phyloP scores from a whole-genome alignment of 2,329 filamentous ascomycete genomes.

The Emmonsiellopsis sp. region DNA sequence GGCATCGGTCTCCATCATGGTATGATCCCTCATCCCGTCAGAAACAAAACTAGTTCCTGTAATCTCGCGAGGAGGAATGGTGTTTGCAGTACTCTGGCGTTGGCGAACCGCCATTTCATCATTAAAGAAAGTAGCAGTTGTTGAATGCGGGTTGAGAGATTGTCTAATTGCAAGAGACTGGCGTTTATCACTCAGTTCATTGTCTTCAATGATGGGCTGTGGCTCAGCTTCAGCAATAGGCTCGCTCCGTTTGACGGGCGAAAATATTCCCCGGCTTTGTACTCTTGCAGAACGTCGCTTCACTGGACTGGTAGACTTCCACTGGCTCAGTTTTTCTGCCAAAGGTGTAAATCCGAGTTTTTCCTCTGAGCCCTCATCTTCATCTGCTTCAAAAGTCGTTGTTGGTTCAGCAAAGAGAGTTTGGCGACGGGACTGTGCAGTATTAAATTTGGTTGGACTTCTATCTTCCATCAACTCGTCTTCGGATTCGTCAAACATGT shows the following conservation, averaged over 20 bases:
- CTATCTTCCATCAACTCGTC: constrained; percentile 17
- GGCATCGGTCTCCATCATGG: constrained; percentile 1
- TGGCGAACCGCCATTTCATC: constrained; percentile 49
- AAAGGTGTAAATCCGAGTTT: constrained; percentile 55
- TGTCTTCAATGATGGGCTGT: background rate
- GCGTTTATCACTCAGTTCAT: constrained; percentile 1
- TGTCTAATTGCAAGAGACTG: constrained; percentile 6
- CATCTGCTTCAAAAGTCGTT: background rate
- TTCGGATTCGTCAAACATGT: constrained; percentile 18
- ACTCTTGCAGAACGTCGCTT: constrained; percentile 19
- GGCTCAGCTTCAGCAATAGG: background rate
- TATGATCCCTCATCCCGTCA: constrained; percentile 16
- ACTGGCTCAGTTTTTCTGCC: constrained; percentile 51
- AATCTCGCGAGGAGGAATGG: constrained; percentile 23
- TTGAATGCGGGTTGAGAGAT: constrained; percentile 13
- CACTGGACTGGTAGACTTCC: constrained; percentile 53
- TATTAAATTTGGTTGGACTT: constrained; percentile 7
- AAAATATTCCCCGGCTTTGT: constrained; percentile 27
- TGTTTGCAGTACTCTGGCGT: constrained; percentile 17
- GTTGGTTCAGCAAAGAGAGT: constrained; percentile 11
- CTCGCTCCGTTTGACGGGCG: constrained; percentile 9
- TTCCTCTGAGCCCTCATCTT: constrained; percentile 2
- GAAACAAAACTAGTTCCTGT: constrained; percentile 18
- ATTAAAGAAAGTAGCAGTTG: constrained; percentile 49
- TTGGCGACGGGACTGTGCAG: background rate